These are phyloP conservation scores for Aureobasidium sp. DNA, from an alignment of 2,329 filamentous ascomycete genomes.

Conservation along the genomic window DNA sequence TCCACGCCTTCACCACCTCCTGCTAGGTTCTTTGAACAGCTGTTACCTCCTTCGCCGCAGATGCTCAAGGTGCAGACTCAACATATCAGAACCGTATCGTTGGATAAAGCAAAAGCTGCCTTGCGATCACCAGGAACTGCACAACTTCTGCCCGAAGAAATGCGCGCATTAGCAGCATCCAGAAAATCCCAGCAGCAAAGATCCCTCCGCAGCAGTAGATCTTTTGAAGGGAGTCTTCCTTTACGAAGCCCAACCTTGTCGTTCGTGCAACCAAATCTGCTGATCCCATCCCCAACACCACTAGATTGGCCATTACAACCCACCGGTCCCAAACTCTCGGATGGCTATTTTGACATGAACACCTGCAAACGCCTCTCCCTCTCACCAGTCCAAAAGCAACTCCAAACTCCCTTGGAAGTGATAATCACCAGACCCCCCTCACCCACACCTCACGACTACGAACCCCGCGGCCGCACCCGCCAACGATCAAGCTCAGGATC, in stretches of 20 bases:
- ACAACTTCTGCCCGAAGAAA: conserved; percentile 12
- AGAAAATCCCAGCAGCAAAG: background rate
- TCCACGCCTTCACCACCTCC: conserved; percentile 2
- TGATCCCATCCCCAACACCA: background rate
- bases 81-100: conserved; percentile 10
- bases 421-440: background rate
- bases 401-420: background rate
- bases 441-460: background rate
- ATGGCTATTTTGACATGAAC: conserved; percentile 4
- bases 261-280: background rate
- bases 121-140: background rate
- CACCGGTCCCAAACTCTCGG: background rate
- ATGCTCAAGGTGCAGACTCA: background rate
- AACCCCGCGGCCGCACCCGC: conserved; percentile 2
- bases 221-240: background rate
- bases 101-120: conserved; percentile 14
- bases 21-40: background rate
- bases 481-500: background rate
- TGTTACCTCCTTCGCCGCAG: background rate
- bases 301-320: background rate
- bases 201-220: background rate
- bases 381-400: conserved; percentile 2
- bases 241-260: background rate
- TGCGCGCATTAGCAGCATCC: background rate
- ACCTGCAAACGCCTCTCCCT: background rate